Base-by-base conservation (phyloP, 106 monocot species). In the Apostasia shenzhenica region DNA sequence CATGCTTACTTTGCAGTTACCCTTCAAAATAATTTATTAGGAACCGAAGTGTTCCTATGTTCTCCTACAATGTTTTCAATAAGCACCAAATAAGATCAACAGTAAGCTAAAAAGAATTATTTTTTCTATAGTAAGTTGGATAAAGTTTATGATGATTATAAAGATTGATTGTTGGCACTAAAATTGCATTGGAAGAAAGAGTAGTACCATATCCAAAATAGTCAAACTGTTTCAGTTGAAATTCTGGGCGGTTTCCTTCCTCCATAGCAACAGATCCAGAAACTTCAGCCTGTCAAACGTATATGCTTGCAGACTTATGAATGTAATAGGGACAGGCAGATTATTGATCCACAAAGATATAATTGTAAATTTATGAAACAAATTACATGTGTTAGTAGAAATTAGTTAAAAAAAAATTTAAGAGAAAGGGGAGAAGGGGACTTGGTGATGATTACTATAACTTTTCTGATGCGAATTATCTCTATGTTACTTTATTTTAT, bases 191-290 rank as follows among this genome's bases (percentile, higher is more conserved):
- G 41, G 45, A 1, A 57, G 11, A 41, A 14, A 38, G 39, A 70
- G 45, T 1, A 1, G 8, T 87, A 94, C 90, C 90, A 77, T 82
- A 76, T 54, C 85, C 87, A 85, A 94, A 94, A 75, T 90, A 90
- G 57, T 90, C 90, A 72, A 80, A 90, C 47, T 87, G 62, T 62
- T 81, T 87, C 78, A 94, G 75, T 51, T 73, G 72, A 76, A 75
- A 55, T 67, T 85, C 85, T 39, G 81, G 63, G 10, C 64, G 80
- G 75, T 81, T 77, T 75, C 68, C 84, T 82, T 94, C 90, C 66
- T 83, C 87, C 7, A 6, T 54, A 53, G 83, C 64, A 41, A 54
- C 54, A 44, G 81, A 70, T 61, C 78, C 84, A 48, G 81, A 82
- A 77, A 94, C 89, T 68, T 94, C 94, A 81, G 84, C 90, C 90